These are phyloP conservation scores for Picochlorum sp. DNA, from an alignment of 139 green algal species.

Conservation along the genomic window DNA sequence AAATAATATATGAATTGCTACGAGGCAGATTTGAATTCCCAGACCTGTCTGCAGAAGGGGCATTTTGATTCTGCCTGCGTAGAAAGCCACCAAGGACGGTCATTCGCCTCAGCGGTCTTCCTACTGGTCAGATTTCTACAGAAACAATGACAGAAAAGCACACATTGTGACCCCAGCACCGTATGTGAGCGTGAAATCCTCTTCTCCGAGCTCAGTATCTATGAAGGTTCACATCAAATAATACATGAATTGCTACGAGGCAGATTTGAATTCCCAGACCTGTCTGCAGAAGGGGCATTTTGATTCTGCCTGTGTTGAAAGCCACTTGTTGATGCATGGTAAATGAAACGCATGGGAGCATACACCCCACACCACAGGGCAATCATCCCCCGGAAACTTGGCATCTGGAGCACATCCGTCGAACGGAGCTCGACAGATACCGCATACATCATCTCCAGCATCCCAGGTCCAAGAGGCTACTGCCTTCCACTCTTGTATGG, in stretches of 20 bases:
- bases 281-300: constrained; percentile 50
- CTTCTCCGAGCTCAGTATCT: neutral
- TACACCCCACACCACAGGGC: constrained; percentile 50
- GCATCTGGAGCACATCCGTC: constrained; percentile 50
- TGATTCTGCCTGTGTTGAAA: constrained; percentile 45
- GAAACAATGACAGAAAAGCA: too few relatives aligned
- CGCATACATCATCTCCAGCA: constrained; percentile 56
- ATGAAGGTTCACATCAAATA: too few relatives aligned
- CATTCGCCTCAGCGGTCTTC: too few relatives aligned
- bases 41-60: too few relatives aligned
- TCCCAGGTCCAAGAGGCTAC: constrained; percentile 55
- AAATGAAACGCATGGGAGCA: constrained; percentile 58
- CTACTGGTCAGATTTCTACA: too few relatives aligned
- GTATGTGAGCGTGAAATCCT: neutral
- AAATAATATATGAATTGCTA: too few relatives aligned
- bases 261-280: constrained; percentile 44
- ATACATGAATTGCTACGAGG: neutral
- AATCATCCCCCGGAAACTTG: constrained; percentile 51
- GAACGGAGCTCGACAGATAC: constrained; percentile 52
- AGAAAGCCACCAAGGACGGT: too few relatives aligned
- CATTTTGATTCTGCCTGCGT: too few relatives aligned
- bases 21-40: constrained; percentile 24
- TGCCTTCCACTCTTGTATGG: constrained; percentile 50
- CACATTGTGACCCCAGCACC: too few relatives aligned
- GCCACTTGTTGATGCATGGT: constrained; percentile 60